Conservation (phyloP, 2,329 filamentous ascomycete species). For the Hyphodiscus sp. region DNA sequence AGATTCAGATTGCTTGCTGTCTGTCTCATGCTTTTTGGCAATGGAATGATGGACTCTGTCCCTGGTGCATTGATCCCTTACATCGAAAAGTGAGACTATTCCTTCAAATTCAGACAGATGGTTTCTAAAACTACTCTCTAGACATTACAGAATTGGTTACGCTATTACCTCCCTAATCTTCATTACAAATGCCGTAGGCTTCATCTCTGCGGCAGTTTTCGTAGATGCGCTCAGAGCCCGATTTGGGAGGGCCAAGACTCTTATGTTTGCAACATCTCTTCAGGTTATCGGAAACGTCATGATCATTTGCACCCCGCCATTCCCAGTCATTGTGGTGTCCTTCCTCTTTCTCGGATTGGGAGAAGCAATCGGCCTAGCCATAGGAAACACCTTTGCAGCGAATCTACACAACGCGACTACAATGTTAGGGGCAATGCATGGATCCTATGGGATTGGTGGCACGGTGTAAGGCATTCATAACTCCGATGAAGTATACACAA, state of each 20-base stretch:
- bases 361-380: conserved; percentile 48
- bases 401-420: conserved; percentile 47
- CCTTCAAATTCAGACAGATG: neutral
- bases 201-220: conserved; percentile 64
- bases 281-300: conserved; percentile 57
- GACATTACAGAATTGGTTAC: conserved; percentile 68
- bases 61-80: conserved; percentile 76
- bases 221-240: conserved; percentile 55
- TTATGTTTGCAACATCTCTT: conserved; percentile 51
- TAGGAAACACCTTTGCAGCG: conserved; percentile 54
- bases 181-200: conserved; percentile 69
- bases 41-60: conserved; percentile 68
- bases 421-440: conserved; percentile 58
- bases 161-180: conserved; percentile 77
- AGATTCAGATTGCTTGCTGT: conserved; percentile 59
- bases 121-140: conserved; percentile 23
- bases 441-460: conserved; percentile 60
- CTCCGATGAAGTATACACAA: neutral
- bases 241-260: conserved; percentile 58
- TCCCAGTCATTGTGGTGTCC: conserved; percentile 57
- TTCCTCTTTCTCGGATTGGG: conserved; percentile 64
- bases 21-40: conserved; percentile 60
- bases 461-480: conserved; percentile 30
- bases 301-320: conserved; percentile 63
- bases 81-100: conserved; percentile 54